Evolutionary conservation across 768 basidiomycete species (phyloP), one percentile per base, ranked within the genome.

Genomic region (Podaxis mareebaensis): DNA sequence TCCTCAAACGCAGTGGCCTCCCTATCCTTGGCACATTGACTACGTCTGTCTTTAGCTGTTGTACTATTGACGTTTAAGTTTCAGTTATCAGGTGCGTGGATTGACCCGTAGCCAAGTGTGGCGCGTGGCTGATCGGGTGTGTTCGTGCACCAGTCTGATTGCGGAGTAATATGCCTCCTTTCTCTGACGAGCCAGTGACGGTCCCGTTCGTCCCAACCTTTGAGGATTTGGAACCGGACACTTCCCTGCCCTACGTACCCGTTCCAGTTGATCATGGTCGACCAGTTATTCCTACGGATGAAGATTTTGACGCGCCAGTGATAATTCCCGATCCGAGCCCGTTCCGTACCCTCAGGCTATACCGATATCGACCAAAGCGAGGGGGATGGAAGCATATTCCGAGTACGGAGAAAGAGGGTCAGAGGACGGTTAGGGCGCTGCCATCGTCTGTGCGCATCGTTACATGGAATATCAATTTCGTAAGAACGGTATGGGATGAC

Each of bases 401-500:
- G 10, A 71, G 28, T 65, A 76, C 56, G 76, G 59, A 74, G 59
- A 56, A 61, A 40, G 58, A 75, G n/a, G 68, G 70, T 62, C 64
- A 64, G 30, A 68, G 69, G 71, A 73, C 73, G 42, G 67, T 74
- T 66, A 70, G 69, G 46, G 75, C 76, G 7, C 69, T 72, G 7
- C 54, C 82, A 83, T n/a, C 78, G 30, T 75, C 75, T 39, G 68
- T 92, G 54, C 78, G 78, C 61, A 71, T 93, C 54, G 72, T 92
- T 65, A 86, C 89, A 30, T 93, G 91, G 91, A 92, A 93, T 72
- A 67, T 92, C 59, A 83, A 89, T 69, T 86, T 82, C 69, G 66
- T 70, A 44, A 73, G 74, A 15, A 66, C 70, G 0, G 67, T 76
- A 44, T 69, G 68, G 10, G 75, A 74, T 48, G 76, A 76, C 61